Percentiles rank a stretch among this genome's conserved stretches.
These are phyloP conservation scores for Pisolithus marmoratus DNA, from an alignment of 768 basidiomycete genomes.

Conservation along the genomic window DNA sequence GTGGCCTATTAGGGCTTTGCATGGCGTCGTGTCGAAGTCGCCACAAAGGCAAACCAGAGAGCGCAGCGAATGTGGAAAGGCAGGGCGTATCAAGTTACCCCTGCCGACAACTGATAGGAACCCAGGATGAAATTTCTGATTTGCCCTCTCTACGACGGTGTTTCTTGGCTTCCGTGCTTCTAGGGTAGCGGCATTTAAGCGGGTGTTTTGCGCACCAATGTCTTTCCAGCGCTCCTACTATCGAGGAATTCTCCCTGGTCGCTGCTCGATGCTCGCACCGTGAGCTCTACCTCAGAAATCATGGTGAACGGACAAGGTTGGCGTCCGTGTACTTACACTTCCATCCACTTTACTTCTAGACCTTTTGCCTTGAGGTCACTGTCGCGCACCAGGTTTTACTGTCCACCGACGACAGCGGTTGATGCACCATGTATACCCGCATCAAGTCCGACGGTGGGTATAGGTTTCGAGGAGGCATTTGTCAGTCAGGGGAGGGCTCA, in stretches of 20 bases:
- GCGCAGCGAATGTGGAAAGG: too few species aligned
- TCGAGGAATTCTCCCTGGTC: not conserved
- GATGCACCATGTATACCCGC: constrained; percentile 11
- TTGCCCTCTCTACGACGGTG: not conserved
- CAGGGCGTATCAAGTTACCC: too few species aligned
- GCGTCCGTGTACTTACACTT: too few species aligned
- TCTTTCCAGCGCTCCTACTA: not conserved
- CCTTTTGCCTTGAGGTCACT: not conserved
- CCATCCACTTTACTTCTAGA: not conserved
- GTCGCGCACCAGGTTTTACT: too few species aligned
- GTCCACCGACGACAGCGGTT: not conserved
- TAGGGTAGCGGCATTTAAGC: constrained; percentile 21
- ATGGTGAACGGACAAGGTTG: too few species aligned
- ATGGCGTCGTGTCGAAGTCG: too few species aligned
- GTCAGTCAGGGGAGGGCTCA: not conserved
- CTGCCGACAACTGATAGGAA: too few species aligned
- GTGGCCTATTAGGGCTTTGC: too few species aligned
- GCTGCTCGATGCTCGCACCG: too few species aligned
- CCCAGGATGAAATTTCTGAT: too few species aligned
- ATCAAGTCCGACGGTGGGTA: constrained; percentile 13
- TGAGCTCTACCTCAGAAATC: too few species aligned
- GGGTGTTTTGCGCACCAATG: constrained; percentile 6
- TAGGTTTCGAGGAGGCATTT: not conserved
- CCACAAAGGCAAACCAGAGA: too few species aligned
- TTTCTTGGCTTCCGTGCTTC: not conserved